These are phyloP conservation scores for Quercus cerris DNA, from an alignment of 306 rosid genomes.

Conservation along the genomic window DNA sequence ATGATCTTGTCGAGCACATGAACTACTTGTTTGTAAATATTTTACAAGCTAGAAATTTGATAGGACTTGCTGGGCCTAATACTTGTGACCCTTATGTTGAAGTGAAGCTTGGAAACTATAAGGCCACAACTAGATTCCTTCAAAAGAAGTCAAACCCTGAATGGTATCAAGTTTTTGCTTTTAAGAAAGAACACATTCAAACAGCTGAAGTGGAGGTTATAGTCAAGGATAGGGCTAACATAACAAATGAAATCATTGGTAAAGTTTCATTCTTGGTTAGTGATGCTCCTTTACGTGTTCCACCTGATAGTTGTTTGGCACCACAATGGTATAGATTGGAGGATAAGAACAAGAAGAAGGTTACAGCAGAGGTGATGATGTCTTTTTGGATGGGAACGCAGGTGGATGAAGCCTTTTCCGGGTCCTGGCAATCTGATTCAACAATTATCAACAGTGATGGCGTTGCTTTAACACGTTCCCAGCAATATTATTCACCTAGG, in stretches of 20 bases:
- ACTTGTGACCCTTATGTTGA: neutral
- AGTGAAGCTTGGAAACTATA: too few species aligned
- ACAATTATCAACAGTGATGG: neutral
- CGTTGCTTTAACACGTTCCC: slow-evolving; percentile 17
- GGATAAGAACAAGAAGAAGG: neutral
- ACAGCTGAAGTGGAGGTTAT: too few species aligned
- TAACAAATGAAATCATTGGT: neutral
- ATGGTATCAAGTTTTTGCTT: too few species aligned
- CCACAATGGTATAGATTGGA: slow-evolving; percentile 23
- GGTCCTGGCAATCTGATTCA: slow-evolving; percentile 35
- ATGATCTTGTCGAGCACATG: slow-evolving; percentile 24
- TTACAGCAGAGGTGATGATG: slow-evolving; percentile 2
- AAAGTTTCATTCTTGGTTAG: neutral
- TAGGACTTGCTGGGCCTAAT: neutral
- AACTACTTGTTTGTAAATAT: slow-evolving; percentile 19
- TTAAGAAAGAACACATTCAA: too few species aligned
- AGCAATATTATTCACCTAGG: slow-evolving; percentile 32
- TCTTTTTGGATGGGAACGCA: slow-evolving; percentile 14
- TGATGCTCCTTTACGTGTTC: slow-evolving; percentile 1
- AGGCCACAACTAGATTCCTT: neutral
- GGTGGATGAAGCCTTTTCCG: slow-evolving; percentile 27
- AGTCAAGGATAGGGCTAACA: too few species aligned
- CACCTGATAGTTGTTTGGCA: slow-evolving; percentile 22
- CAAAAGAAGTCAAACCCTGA: neutral
- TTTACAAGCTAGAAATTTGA: slow-evolving; percentile 16